Percentiles rank a stretch among this genome's conserved stretches.
Conservation (phyloP, 371 early-diverging fungal species). For the Mortierella sp. region DNA sequence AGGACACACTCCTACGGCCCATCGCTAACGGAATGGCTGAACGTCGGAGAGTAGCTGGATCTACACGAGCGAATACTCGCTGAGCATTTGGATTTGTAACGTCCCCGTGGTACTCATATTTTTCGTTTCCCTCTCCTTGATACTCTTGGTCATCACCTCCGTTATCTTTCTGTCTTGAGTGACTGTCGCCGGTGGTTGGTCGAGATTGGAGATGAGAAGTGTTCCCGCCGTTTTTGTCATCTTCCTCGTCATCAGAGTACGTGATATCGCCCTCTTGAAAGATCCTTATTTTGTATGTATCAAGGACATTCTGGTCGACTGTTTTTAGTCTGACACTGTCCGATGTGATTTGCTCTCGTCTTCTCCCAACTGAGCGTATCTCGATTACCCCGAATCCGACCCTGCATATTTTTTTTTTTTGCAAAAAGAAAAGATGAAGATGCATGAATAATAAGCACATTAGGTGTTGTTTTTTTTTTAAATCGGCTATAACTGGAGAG, state of each 20-base stretch:
- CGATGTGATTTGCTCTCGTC: conserved; percentile 28
- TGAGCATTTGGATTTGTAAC: neutral
- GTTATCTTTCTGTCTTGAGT: neutral
- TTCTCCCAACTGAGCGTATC: conserved; percentile 26
- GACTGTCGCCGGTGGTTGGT: neutral
- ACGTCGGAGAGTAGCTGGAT: neutral
- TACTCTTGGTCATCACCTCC: neutral
- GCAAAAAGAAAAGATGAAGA: conserved; percentile 1
- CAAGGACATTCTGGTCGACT: conserved; percentile 37
- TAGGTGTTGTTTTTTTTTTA: neutral
- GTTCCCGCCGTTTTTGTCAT: neutral
- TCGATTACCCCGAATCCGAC: conserved; percentile 49
- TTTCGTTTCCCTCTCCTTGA: conserved; percentile 9
- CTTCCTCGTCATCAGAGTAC: conserved; percentile 24
- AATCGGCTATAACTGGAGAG: neutral
- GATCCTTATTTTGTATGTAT: conserved; percentile 37
- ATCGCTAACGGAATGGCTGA: neutral
- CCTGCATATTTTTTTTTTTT: conserved; percentile 19
- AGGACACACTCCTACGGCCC: conserved; percentile 37
- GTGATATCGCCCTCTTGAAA: conserved; percentile 38
- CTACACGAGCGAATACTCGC: conserved; percentile 19
- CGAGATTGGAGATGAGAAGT: neutral
- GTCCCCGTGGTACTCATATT: conserved; percentile 4
- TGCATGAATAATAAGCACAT: neutral
- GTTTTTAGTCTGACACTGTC: conserved; percentile 37